Conservation (phyloP, 352 stramenopile species). For the Globisporangium orthogonon region DNA sequence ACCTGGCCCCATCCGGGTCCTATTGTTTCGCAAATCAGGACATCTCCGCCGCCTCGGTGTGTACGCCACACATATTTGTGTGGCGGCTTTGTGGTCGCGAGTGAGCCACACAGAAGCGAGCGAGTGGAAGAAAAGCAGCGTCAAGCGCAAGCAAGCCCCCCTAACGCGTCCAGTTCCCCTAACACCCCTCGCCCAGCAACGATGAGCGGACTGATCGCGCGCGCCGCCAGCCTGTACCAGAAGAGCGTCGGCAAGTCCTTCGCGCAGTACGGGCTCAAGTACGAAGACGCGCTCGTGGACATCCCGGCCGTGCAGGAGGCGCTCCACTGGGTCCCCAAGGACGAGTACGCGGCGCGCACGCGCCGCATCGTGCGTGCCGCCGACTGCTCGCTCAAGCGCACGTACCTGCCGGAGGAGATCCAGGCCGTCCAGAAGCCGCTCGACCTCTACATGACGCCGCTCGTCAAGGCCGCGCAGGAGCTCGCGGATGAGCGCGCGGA, state of each 20-base stretch:
- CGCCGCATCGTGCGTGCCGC: conserved; percentile 76
- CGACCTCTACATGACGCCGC: conserved; percentile 63
- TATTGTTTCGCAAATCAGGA: too few relatives aligned
- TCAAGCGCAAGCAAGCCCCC: not conserved
- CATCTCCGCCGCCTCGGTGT: too few relatives aligned
- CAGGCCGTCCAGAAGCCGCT: conserved; percentile 81
- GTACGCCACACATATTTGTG: too few relatives aligned
- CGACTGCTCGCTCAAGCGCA: conserved; percentile 83
- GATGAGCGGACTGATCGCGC: conserved; percentile 46
- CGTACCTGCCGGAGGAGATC: conserved; percentile 83
- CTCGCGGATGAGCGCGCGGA: conserved; percentile 67
- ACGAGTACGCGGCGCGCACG: conserved; percentile 68
- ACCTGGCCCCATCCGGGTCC: too few relatives aligned
- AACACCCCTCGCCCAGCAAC: not conserved
- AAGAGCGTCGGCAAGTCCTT: conserved; percentile 79
- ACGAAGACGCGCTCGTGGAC: conserved; percentile 83
- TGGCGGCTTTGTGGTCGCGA: too few relatives aligned
- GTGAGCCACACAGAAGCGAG: too few relatives aligned
- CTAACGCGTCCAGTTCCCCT: too few relatives aligned
- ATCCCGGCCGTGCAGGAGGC: conserved; percentile 74
- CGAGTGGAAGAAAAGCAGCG: conserved; percentile 14
- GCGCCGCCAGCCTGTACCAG: conserved; percentile 72
- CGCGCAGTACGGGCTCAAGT: conserved; percentile 81
- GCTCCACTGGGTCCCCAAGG: conserved; percentile 71
- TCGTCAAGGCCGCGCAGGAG: conserved; percentile 45